Evolutionary conservation across 495 filamentous ascomycete species (phyloP), one percentile per base, ranked within the genome.

Genomic region (Margaritispora aquatica): DNA sequence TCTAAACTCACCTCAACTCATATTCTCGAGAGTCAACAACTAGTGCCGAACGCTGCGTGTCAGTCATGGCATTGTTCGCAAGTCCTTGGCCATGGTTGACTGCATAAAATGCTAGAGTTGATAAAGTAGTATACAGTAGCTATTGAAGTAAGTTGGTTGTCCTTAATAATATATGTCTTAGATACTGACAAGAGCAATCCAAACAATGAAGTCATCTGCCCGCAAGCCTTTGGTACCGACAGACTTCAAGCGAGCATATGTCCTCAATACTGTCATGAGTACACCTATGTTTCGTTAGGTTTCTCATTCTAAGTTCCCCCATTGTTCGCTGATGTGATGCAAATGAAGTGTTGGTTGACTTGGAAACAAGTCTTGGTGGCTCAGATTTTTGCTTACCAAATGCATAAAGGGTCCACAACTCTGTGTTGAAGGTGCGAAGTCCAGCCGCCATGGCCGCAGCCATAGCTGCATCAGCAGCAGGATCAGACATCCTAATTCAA

Each of bases 1-100:
- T 31, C 15, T 9, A 34, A 7, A 29, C 61, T 17, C 54, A 70
- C 70, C 73, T 69, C 48, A 66, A 63, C 3, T 54, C 64, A 51
- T 75, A 84, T 63, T 85, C 82, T 9, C 69, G 57, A 15, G 75
- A 76, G n/a, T 66, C 58, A 0, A 78, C 73, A 11, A 70, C 68
- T 9, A 86, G 68, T 0, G 71, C 55, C 8, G 59, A 64, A 21
- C 83, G 73, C 55, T 81, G 63, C 20, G 74, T 74, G 36, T 79
- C 75, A 3, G 81, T 82, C 80, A 86, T 84, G 61, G 76, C 63
- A 66, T 83, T 85, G 65, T 86, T 86, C 26, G 82, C 81, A 26
- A 86, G 73, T 1, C 83, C 83, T 20, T 72, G 66, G 51, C 75
- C 83, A 60, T 73, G 73, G 54, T 68, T 63, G 21, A 70, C 75